Base-by-base conservation (phyloP, 2,329 filamentous ascomycete species). In the Diaporthe humulicola region DNA sequence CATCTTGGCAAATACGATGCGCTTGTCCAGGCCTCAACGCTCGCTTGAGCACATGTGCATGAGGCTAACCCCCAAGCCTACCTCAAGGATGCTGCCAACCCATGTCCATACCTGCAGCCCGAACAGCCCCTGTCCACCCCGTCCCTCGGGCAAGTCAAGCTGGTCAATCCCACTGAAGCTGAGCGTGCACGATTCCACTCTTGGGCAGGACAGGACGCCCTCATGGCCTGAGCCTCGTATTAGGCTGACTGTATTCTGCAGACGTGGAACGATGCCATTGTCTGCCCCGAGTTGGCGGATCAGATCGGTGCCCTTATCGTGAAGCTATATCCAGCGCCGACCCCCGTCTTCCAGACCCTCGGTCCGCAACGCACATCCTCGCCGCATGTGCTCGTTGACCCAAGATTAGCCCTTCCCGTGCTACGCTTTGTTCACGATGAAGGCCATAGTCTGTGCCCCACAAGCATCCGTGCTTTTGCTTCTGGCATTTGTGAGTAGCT, bases 11-110 rank as follows among this genome's bases (percentile, higher is more conserved):
- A 54, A 69, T 54, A 54, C 64, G 64, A 69, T 36, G 45, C 30
- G 64, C 64, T 28, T 52, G 64, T n/a, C 64, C 30, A 40, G 64
- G 45, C 45, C 64, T 67, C 64, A 52, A 67, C 64, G 45, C 64
- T 69, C 64, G 64, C 64, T 69, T 69, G 64, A 69, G 48, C 64
- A 69, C 30, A 54, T 69, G 64, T 69, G 64, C 64, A 69, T 69
- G 48, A 69, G 48, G 48, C 64, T 69, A 69, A 54, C 64, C 64
- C 64, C 64, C 64, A 69, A 69, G 48, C 64, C 40, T 40, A 38
- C 64, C 22, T 69, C 60, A 15, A 48, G 60, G 64, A 19, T 69
- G 64, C 64, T 14, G 48, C 45, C 45, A 38, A 67, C 64, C 64
- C 64, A 40, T 69, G 64, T 69, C 64, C 48, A 10, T 48, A 25